phyloP scores from a whole-genome alignment of 805 yeast species.

The Ogataea polymorpha region DNA sequence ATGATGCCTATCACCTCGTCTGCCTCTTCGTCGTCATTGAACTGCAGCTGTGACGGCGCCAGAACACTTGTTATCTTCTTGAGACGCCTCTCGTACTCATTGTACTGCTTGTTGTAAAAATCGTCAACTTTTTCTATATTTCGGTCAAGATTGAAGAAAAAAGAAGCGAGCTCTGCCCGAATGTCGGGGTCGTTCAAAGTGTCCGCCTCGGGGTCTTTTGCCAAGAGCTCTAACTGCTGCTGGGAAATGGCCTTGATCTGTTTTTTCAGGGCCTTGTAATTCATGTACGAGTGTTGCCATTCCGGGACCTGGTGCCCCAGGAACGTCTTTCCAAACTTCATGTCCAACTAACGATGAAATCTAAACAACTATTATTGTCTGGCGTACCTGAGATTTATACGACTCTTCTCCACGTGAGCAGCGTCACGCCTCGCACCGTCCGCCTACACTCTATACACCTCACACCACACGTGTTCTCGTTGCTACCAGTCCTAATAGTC shows the following conservation, averaged over 20 bases:
- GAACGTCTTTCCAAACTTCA: conserved; percentile 83
- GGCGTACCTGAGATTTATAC: background rate
- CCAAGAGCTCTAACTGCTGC: conserved; percentile 36
- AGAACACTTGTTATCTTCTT: conserved; percentile 43
- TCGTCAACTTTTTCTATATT: conserved; percentile 79
- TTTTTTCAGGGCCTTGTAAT: conserved; percentile 81
- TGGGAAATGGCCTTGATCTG: conserved; percentile 63
- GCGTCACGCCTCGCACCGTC: conserved; percentile 5
- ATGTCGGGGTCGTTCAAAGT: conserved; percentile 41
- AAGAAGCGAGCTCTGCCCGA: conserved; percentile 51
- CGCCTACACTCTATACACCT: background rate
- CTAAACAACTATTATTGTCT: background rate
- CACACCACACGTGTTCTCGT: background rate
- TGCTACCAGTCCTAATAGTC: conserved; percentile 38
- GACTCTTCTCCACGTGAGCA: conserved; percentile 6
- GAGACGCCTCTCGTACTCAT: conserved; percentile 73
- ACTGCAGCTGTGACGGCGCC: conserved; percentile 26
- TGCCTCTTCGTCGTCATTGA: conserved; percentile 48
- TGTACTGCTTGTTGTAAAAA: conserved; percentile 68
- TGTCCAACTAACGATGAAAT: conserved; percentile 22
- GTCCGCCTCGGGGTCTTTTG: conserved; percentile 27
- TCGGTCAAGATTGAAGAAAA: conserved; percentile 75
- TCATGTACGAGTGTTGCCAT: conserved; percentile 81
- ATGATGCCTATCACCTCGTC: conserved; percentile 66
- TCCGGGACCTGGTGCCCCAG: conserved; percentile 89